These are phyloP conservation scores for Aquilaria malaccensis DNA, from an alignment of 345 rosid genomes.

Conservation along the genomic window DNA sequence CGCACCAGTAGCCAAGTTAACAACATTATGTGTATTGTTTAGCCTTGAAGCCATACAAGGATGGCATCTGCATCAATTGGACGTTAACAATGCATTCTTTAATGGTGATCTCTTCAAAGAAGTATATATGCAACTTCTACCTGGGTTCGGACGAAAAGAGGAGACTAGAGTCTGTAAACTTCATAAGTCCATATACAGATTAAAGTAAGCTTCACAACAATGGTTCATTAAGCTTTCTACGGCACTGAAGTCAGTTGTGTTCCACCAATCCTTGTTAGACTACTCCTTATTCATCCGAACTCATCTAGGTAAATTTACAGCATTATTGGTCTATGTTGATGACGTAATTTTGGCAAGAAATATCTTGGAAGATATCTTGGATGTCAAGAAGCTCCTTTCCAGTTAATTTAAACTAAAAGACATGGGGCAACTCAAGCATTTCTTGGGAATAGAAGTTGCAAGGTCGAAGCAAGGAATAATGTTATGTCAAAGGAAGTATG, in stretches of 20 bases:
- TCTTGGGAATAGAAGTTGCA: not conserved
- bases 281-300: too few relatives aligned
- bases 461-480: not conserved
- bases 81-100: not conserved
- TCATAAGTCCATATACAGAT: too few relatives aligned
- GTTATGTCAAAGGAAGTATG: slow-evolving; percentile 8
- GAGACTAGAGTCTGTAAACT: not conserved
- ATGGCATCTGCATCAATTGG: not conserved
- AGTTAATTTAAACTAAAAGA: slow-evolving; percentile 3
- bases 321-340: not conserved
- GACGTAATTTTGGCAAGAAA: not conserved
- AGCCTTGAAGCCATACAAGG: not conserved
- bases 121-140: not conserved
- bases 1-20: not conserved
- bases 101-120: not conserved
- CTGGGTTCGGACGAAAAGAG: not conserved
- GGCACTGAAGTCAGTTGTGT: too few relatives aligned
- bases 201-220: too few relatives aligned
- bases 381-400: not conserved
- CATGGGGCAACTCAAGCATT: not conserved
- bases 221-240: not conserved
- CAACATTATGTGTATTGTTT: not conserved
- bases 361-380: not conserved
- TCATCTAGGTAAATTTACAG: too few relatives aligned
- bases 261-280: too few relatives aligned